phyloP scores from a whole-genome alignment of 176 grass and related monocot species.

The Secale cereale region DNA sequence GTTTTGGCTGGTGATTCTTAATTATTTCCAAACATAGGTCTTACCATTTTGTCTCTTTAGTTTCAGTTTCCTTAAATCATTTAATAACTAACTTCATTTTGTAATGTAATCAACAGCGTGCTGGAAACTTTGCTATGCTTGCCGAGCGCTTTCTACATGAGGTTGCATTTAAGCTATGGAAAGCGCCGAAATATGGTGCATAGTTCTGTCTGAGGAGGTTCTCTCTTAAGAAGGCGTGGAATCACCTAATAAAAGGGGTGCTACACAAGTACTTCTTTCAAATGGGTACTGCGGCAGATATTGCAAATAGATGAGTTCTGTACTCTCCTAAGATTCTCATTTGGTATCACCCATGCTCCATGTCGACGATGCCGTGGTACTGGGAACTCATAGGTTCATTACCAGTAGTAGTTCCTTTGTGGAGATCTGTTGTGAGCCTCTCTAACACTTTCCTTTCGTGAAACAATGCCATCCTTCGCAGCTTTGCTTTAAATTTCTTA shows the following conservation, averaged over 20 bases:
- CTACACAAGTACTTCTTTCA: background rate
- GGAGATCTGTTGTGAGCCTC: background rate
- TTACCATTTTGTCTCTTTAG: background rate
- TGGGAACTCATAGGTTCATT: background rate
- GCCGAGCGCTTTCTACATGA: constrained; percentile 85
- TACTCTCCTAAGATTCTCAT: background rate
- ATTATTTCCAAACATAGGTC: background rate
- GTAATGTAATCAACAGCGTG: constrained; percentile 29
- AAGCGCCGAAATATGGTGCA: constrained; percentile 95
- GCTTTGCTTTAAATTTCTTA: background rate
- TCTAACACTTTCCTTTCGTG: background rate
- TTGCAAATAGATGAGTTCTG: background rate
- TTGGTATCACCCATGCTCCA: background rate
- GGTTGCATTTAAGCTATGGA: constrained; percentile 96
- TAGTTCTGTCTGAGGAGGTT: constrained; percentile 13
- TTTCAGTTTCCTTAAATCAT: background rate
- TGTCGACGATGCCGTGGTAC: background rate
- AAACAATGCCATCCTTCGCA: background rate
- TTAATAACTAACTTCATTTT: background rate
- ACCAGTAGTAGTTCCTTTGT: background rate
- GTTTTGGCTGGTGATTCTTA: background rate
- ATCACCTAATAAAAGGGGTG: background rate
- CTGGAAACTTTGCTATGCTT: constrained; percentile 73
- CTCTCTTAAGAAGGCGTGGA: background rate
- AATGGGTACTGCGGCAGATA: background rate